Percentiles rank a stretch among this genome's conserved stretches.
phyloP scores from a whole-genome alignment of 805 yeast species.

The Barnettozyma populi region DNA sequence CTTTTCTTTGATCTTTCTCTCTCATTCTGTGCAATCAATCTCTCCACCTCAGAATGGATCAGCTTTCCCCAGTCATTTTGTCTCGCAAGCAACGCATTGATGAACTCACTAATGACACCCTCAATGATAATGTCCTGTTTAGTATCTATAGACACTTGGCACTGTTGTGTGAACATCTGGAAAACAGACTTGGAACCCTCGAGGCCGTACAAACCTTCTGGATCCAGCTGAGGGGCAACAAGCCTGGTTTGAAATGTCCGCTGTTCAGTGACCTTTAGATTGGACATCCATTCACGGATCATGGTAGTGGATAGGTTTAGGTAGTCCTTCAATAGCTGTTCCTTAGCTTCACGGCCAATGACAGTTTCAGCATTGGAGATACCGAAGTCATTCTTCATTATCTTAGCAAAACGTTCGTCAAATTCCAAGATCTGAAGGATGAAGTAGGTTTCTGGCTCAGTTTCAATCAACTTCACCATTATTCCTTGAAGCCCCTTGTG shows the following conservation, averaged over 20 bases:
- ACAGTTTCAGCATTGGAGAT: constrained; percentile 48
- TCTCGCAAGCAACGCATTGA: constrained; percentile 51
- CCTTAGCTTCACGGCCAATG: constrained; percentile 68
- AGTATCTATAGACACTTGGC: constrained; percentile 80
- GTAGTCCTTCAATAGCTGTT: constrained; percentile 71
- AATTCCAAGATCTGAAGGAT: constrained; percentile 71
- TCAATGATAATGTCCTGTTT: constrained; percentile 75
- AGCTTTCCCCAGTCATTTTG: constrained; percentile 57
- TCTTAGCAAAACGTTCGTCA: constrained; percentile 61
- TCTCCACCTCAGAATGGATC: constrained; percentile 48
- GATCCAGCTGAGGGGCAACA: constrained; percentile 69
- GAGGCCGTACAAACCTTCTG: constrained; percentile 57
- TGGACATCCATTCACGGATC: constrained; percentile 81
- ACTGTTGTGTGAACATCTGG: constrained; percentile 83
- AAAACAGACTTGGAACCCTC: constrained; percentile 77
- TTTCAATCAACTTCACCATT: constrained; percentile 54
- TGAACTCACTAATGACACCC: constrained; percentile 73
- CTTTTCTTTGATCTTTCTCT: constrained; percentile 24
- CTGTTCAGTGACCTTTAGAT: constrained; percentile 61
- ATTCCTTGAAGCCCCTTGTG: constrained; percentile 60
- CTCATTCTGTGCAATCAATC: constrained; percentile 24
- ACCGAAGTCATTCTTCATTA: constrained; percentile 46
- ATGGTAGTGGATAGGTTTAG: constrained; percentile 62
- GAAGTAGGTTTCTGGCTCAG: constrained; percentile 76
- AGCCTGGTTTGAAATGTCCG: constrained; percentile 57